These are phyloP conservation scores for Candida mesenterica DNA, from an alignment of 1,139 yeast genomes.

Conservation along the genomic window DNA sequence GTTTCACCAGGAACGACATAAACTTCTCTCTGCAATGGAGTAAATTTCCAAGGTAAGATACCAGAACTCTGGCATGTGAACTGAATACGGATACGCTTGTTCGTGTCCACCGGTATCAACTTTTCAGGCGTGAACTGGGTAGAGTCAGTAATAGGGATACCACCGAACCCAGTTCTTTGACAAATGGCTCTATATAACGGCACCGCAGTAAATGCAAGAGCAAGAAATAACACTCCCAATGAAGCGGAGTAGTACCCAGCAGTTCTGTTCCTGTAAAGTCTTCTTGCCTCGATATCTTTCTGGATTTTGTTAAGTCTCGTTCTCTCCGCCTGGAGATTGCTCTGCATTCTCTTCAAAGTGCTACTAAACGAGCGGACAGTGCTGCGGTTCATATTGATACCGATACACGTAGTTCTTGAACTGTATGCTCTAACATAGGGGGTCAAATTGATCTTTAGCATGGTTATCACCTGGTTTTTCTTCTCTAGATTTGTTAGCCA, in stretches of 20 bases:
- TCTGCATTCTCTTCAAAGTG: not conserved
- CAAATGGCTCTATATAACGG: conserved; percentile 91
- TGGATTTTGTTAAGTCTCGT: conserved; percentile 12
- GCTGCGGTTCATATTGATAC: not conserved
- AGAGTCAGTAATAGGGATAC: conserved; percentile 86
- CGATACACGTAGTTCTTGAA: not conserved
- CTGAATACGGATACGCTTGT: conserved; percentile 73
- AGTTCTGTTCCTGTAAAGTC: conserved; percentile 41
- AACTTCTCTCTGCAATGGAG: conserved; percentile 93
- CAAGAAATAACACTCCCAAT: conserved; percentile 67
- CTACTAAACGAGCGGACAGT: not conserved
- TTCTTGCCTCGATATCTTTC: conserved; percentile 29
- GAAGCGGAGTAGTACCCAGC: conserved; percentile 74
- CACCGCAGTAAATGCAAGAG: conserved; percentile 87
- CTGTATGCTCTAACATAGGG: not conserved
- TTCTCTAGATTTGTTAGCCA: too few relatives aligned
- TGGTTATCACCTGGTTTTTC: too few relatives aligned
- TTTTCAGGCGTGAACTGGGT: conserved; percentile 82
- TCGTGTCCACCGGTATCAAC: conserved; percentile 83
- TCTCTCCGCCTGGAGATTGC: conserved; percentile 9
- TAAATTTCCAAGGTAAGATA: conserved; percentile 91
- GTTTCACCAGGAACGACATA: conserved; percentile 96
- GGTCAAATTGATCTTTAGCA: too few relatives aligned
- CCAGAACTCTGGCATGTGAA: conserved; percentile 94
- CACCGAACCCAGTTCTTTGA: conserved; percentile 95